phyloP scores from a whole-genome alignment of 2,329 filamentous ascomycete genomes.

The Colletotrichum sojae region DNA sequence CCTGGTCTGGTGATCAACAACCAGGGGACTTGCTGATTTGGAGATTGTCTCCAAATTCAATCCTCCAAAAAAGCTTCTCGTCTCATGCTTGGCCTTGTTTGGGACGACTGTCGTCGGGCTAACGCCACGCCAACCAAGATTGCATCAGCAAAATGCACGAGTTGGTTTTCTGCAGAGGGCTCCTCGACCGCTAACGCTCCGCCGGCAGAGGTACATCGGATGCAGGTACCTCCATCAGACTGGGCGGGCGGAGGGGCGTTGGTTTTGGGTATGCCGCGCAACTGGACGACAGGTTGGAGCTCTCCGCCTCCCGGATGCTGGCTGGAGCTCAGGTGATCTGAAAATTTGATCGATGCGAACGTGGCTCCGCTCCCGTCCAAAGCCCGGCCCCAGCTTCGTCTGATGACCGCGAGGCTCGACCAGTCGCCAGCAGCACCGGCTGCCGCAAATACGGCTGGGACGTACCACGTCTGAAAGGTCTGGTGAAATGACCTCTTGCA shows the following conservation, averaged over 20 bases:
- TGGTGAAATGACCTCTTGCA: constrained; percentile 26
- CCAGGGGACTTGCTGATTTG: constrained; percentile 3
- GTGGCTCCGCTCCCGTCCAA: constrained; percentile 36
- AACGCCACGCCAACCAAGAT: not conserved
- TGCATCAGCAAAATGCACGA: not conserved
- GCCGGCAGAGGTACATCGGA: constrained; percentile 17
- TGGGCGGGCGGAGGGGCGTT: constrained; percentile 20
- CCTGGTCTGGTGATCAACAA: constrained; percentile 16
- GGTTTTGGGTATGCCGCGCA: constrained; percentile 33
- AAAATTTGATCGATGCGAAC: constrained; percentile 38
- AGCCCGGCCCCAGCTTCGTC: constrained; percentile 38
- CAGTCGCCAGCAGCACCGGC: constrained; percentile 34
- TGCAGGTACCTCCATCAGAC: constrained; percentile 23
- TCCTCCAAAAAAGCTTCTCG: not conserved
- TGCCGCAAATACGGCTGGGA: constrained; percentile 30
- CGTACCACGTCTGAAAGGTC: constrained; percentile 28
- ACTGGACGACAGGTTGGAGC: constrained; percentile 32
- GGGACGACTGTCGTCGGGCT: not conserved
- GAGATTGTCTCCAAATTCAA: not conserved
- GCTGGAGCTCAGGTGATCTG: constrained; percentile 39
- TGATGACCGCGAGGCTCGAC: constrained; percentile 34
- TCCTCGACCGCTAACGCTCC: constrained; percentile 21
- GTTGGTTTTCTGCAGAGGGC: not conserved
- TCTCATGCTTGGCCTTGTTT: not conserved
- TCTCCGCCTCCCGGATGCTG: constrained; percentile 34